Percentiles rank a stretch among this genome's conserved stretches.
phyloP scores from a whole-genome alignment of 169 alveolate species.

The Babesia ovis region DNA sequence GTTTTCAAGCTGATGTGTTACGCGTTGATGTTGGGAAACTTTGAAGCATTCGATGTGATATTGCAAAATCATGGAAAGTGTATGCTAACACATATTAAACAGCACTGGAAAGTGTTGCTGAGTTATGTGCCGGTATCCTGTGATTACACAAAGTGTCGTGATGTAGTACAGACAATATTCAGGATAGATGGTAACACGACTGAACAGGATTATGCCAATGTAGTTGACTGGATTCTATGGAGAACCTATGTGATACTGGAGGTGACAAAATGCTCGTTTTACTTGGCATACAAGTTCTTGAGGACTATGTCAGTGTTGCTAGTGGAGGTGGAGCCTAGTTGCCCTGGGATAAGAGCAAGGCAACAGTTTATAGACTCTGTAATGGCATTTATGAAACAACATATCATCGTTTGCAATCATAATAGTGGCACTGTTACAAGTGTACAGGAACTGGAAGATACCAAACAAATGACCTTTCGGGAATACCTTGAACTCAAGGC shows the following conservation, averaged over 20 bases:
- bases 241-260: constrained; percentile 38
- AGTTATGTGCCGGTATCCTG: constrained; percentile 61
- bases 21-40: constrained; percentile 32
- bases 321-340: not conserved
- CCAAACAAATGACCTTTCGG: constrained; percentile 10
- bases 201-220: not conserved
- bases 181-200: not conserved
- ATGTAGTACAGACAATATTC: constrained; percentile 10
- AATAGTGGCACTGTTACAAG: not conserved
- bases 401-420: constrained; percentile 12
- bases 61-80: constrained; percentile 31
- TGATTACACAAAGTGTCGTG: constrained; percentile 23
- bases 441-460: not conserved
- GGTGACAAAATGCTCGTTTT: constrained; percentile 47
- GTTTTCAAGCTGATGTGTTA: constrained; percentile 57
- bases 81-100: constrained; percentile 23
- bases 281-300: constrained; percentile 29
- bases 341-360: not conserved
- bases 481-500: constrained; percentile 52
- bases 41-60: constrained; percentile 22
- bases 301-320: constrained; percentile 18
- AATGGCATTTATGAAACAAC: constrained; percentile 42
- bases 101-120: constrained; percentile 46
- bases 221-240: constrained; percentile 56
- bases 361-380: constrained; percentile 19